Base-by-base conservation (phyloP, 495 filamentous ascomycete genomes). In the Penicillium angulare region DNA sequence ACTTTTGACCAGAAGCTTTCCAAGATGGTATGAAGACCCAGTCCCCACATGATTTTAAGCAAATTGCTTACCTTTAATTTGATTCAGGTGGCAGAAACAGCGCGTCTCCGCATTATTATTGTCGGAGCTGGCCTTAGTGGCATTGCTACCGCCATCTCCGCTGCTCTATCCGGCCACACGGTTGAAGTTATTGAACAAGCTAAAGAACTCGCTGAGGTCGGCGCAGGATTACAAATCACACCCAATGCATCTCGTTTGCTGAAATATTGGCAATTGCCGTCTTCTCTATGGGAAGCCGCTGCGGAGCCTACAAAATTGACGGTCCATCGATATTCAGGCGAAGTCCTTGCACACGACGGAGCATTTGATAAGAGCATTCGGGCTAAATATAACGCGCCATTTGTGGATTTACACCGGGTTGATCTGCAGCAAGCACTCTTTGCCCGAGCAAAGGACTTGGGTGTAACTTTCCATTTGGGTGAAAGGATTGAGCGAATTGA, bases 101-200 rank as follows among this genome's bases (percentile, higher is more conserved):
- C 27, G 8, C 27, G 27, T 31, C 27, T 31, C 27, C 27, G 27
- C 27, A 66, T 73, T 12, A 42, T 68, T 10, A 52, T 71, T 23
- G 64, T 71, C 40, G 70, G 68, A 43, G 70, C 72, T 12, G 72
- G 72, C 23, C 76, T 90, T n/a, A 79, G 79, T 32, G 86, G 86
- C 4, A 74, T 90, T 16, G 79, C 77, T 13, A 77, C 84, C 0
- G 85, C 86, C 5, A 86, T 89, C 53, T 71, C 80, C 9, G 69
- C 76, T 52, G 71, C 76, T 5, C 73, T 81, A 12, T 69, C 79
- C 7, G 85, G 85, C 13, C 86, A 89, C 65, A 53, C 62, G 9
- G 83, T 88, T 15, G 59, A 66, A 1, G 72, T 90, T 10, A 73
- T 89, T 41, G 86, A 90, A 60, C 69, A 77, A 43, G 82, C 83